phyloP scores from a whole-genome alignment of 768 basidiomycete genomes.

The Naganishia friedmannii region DNA sequence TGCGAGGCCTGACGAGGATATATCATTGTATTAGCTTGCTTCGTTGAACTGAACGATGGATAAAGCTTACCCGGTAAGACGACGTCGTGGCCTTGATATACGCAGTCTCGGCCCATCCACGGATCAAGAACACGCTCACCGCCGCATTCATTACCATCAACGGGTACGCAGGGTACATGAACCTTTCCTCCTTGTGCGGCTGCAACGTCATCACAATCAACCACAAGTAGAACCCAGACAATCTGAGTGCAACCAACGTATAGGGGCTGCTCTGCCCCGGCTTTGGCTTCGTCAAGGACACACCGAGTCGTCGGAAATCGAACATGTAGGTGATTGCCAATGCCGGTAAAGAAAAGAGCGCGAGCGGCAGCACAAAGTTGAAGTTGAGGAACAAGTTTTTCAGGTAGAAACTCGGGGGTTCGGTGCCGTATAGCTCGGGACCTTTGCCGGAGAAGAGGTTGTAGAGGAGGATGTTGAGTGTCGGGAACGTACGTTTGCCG shows the following conservation, averaged over 20 bases:
- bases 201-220: slow-evolving; percentile 71
- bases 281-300: slow-evolving; percentile 58
- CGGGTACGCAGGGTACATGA: slow-evolving; percentile 92
- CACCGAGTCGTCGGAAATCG: slow-evolving; percentile 68
- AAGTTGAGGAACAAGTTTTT: slow-evolving; percentile 89
- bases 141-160: slow-evolving; percentile 91
- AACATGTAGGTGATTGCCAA: slow-evolving; percentile 69
- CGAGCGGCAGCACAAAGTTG: slow-evolving; percentile 78
- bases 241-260: slow-evolving; percentile 67
- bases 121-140: slow-evolving; percentile 74
- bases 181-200: slow-evolving; percentile 97
- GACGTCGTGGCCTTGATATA: slow-evolving; percentile 77
- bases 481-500: slow-evolving; percentile 70
- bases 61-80: slow-evolving; percentile 69
- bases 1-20: slow-evolving; percentile 65
- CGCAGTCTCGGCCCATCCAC: slow-evolving; percentile 77
- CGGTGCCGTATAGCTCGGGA: slow-evolving; percentile 89
- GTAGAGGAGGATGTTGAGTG: slow-evolving; percentile 91
- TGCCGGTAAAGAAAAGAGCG: slow-evolving; percentile 74
- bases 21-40: background rate
- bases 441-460: slow-evolving; percentile 83
- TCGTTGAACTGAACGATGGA: background rate
- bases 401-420: slow-evolving; percentile 80
- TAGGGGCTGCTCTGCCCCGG: slow-evolving; percentile 63
- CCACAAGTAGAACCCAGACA: slow-evolving; percentile 95